Base-by-base conservation (phyloP, 768 basidiomycete species). In the Leucocoprinus leucothites region DNA sequence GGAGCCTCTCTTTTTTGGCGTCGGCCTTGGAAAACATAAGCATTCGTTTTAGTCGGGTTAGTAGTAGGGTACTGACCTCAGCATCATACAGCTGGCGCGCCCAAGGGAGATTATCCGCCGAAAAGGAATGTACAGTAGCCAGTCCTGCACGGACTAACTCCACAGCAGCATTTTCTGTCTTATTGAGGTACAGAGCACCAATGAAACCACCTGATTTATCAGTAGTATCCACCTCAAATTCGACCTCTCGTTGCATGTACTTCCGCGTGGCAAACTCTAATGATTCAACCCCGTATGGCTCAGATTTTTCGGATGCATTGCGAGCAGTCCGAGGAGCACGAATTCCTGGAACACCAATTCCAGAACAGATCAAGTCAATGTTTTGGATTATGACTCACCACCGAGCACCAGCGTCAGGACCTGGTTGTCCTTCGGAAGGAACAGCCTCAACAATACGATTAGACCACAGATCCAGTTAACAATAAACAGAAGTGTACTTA, bases 131-230 rank as follows among this genome's bases (percentile, higher is more conserved):
- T 2, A 98, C 89, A 4, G 82, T 83, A 1, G 94, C 97, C 45
- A 94, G 74, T 28, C 96, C 96, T 70, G 97, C 94, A 56, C 80
- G 81, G 19, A 87, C 84, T 22, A 99, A 79, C n/a, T 84, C 71
- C 36, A 94, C 75, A 1, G 94, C 97, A 38, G 80, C 89, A 68
- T 97, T 98, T 60, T 91, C 88, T 1, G 79, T 84, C 67, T 93
- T 96, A 70, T 89, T 89, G 61, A 89, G 53, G 69, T 87, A 95
- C 52, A 98, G 76, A 1, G 87, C 71, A 13, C 95, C 95, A 60
- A 98, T 95, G 70, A 96, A 98, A 2, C 97, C 97, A 36, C 96
- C 96, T 3, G 89, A 87, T 71, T 97, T 98, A 75, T 99, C 96
- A 14, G 87, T 82, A 14, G 81, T 80, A 56, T 96, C 92, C 44